Conservation (phyloP, 495 filamentous ascomycete species). For the Lindgomyces ingoldianus region DNA sequence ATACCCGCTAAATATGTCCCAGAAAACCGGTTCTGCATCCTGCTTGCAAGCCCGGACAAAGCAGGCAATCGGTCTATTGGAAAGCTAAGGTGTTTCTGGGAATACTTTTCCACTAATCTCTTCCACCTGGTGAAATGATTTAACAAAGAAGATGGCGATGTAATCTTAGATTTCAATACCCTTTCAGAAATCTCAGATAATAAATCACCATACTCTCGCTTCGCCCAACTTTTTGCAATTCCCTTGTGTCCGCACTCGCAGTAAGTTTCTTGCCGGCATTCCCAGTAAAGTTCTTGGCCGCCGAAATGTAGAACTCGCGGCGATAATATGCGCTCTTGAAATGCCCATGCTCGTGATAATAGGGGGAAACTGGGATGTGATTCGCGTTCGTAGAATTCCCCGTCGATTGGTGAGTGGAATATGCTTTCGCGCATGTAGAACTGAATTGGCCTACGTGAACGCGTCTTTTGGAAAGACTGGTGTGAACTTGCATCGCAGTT, state of each 20-base stretch:
- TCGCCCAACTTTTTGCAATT: neutral
- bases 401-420: neutral
- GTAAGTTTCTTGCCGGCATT: neutral
- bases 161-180: too few relatives aligned
- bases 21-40: neutral
- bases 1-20: conserved; percentile 4
- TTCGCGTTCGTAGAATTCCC: neutral
- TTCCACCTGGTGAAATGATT: neutral
- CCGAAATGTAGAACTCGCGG: conserved; percentile 16
- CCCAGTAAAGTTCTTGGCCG: conserved; percentile 4
- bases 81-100: neutral
- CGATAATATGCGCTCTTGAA: conserved; percentile 32
- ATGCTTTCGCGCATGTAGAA: neutral
- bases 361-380: neutral
- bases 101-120: conserved; percentile 6
- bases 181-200: neutral
- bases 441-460: neutral
- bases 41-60: conserved; percentile 11
- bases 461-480: too few relatives aligned
- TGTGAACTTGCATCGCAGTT: too few relatives aligned
- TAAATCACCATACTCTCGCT: neutral
- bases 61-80: conserved; percentile 15
- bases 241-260: conserved; percentile 12
- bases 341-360: conserved; percentile 5
- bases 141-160: neutral